Evolutionary conservation across 495 filamentous ascomycete genomes (phyloP).

Genomic region (Penicillium simplicissimum): DNA sequence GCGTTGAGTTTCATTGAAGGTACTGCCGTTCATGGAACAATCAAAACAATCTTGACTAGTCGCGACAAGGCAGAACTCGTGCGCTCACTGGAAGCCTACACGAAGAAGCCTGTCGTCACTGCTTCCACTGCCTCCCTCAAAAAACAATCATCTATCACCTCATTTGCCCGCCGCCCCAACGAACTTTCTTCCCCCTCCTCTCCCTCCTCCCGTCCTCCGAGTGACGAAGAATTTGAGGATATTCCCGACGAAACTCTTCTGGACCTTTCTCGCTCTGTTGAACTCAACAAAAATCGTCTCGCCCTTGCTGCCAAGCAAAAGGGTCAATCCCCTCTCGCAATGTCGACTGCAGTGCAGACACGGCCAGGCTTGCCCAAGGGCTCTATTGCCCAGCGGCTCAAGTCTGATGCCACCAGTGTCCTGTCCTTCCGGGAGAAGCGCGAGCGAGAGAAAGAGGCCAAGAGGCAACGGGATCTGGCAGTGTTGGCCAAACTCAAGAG

Average conservation of each 20-base stretch:
- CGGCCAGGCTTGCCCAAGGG: constrained; percentile 30
- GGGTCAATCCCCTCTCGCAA: constrained; percentile 39
- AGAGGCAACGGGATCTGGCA: constrained; percentile 67
- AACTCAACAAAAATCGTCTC: constrained; percentile 48
- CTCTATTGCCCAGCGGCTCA: constrained; percentile 33
- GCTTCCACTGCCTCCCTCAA: constrained; percentile 50
- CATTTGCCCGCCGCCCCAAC: constrained; percentile 53
- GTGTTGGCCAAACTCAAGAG: constrained; percentile 65
- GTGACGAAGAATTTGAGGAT: constrained; percentile 49
- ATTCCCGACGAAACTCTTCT: constrained; percentile 45
- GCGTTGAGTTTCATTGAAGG: constrained; percentile 62
- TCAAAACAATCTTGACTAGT: constrained; percentile 69
- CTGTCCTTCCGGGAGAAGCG: constrained; percentile 66
- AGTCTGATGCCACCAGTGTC: constrained; percentile 36
- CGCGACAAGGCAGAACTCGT: constrained; percentile 82
- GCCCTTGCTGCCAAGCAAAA: constrained; percentile 38
- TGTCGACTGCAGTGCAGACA: constrained; percentile 19
- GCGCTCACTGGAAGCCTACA: constrained; percentile 74
- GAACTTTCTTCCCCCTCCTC: constrained; percentile 36
- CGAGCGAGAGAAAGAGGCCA: constrained; percentile 70
- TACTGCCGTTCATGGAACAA: constrained; percentile 55
- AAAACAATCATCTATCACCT: constrained; percentile 68
- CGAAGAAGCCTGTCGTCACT: constrained; percentile 55
- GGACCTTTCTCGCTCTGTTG: constrained; percentile 49
- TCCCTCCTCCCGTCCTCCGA: constrained; percentile 34